A percentile compares a stretch with the other conserved stretches of the same genome.
Evolutionary conservation across 805 yeast genomes (phyloP).

Genomic region (Kluyveromyces lactis): DNA sequence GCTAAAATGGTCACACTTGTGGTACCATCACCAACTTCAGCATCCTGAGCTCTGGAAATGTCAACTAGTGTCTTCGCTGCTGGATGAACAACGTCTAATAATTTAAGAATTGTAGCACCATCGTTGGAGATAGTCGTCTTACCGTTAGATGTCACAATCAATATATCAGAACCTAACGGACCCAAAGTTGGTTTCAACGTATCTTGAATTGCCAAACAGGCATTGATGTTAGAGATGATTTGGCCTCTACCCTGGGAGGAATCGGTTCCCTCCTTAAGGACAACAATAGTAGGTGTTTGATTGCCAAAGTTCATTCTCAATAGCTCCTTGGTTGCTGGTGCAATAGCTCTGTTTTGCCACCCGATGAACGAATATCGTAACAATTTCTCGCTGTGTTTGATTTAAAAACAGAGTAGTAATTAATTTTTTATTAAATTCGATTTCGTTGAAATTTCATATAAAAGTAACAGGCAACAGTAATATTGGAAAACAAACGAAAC

Average conservation of each 20-base stretch:
- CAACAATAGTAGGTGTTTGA: slow-evolving; percentile 97
- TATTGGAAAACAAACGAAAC: too few relatives aligned
- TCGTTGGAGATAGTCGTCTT: slow-evolving; percentile 94
- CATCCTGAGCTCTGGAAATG: slow-evolving; percentile 92
- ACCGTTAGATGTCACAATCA: slow-evolving; percentile 76
- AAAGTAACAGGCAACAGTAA: too few relatives aligned
- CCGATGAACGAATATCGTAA: background rate
- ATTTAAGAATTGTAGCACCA: slow-evolving; percentile 91
- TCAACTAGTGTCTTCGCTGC: slow-evolving; percentile 96
- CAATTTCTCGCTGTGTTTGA: too few relatives aligned
- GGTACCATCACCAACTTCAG: slow-evolving; percentile 98
- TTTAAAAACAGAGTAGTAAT: too few relatives aligned
- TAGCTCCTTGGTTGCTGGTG: background rate
- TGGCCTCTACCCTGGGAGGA: slow-evolving; percentile 96
- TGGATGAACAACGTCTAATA: slow-evolving; percentile 94
- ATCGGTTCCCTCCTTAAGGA: slow-evolving; percentile 96
- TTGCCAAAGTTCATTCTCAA: slow-evolving; percentile 74
- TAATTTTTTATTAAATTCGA: too few relatives aligned
- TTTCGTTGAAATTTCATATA: too few relatives aligned
- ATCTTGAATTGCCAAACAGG: slow-evolving; percentile 95
- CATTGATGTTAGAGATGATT: slow-evolving; percentile 89
- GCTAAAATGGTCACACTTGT: slow-evolving; percentile 92
- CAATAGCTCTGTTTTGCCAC: slow-evolving; percentile 2
- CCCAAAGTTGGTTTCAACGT: slow-evolving; percentile 92
- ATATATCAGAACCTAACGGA: slow-evolving; percentile 93